These are phyloP conservation scores for Didymella glomerata DNA, from an alignment of 2,329 filamentous ascomycete genomes.

Conservation along the genomic window DNA sequence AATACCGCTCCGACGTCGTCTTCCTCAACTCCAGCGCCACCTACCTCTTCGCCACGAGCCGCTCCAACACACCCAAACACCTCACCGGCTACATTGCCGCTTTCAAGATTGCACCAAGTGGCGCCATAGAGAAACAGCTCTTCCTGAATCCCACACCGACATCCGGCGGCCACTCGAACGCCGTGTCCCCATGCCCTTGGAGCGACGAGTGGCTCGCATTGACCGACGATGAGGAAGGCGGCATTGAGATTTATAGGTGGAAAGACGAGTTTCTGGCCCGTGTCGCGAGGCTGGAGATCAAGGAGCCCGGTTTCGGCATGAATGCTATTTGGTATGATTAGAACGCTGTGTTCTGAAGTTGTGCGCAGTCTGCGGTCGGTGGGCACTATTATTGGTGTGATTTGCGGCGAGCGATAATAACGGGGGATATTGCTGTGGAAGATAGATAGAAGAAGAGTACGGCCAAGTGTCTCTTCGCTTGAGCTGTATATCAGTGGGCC, in stretches of 20 bases:
- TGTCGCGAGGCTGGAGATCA: slow-evolving; percentile 78
- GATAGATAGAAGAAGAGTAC: too few relatives aligned
- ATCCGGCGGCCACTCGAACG: slow-evolving; percentile 87
- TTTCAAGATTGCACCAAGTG: slow-evolving; percentile 73
- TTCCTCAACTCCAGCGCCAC: slow-evolving; percentile 72
- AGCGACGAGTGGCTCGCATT: slow-evolving; percentile 89
- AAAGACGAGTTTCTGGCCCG: slow-evolving; percentile 79
- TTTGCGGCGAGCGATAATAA: too few relatives aligned
- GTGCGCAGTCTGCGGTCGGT: too few relatives aligned
- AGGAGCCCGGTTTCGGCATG: slow-evolving; percentile 92
- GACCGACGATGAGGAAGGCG: slow-evolving; percentile 87
- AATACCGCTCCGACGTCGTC: slow-evolving; percentile 89
- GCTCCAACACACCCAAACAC: slow-evolving; percentile 75
- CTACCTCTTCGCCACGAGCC: slow-evolving; percentile 86
- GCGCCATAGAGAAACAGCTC: slow-evolving; percentile 79
- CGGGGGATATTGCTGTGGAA: too few relatives aligned
- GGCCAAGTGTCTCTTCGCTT: too few relatives aligned
- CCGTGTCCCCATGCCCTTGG: slow-evolving; percentile 84
- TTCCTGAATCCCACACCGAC: slow-evolving; percentile 85
- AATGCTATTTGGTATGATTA: slow-evolving; percentile 95
- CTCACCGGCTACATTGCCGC: slow-evolving; percentile 84
- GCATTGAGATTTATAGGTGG: slow-evolving; percentile 88
- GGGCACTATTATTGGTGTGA: too few relatives aligned
- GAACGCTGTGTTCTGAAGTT: too few relatives aligned
- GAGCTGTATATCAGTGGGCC: too few relatives aligned